Evolutionary conservation across 108 stramenopile genomes (phyloP).

Genomic region (Stephanodiscus minutulus): DNA sequence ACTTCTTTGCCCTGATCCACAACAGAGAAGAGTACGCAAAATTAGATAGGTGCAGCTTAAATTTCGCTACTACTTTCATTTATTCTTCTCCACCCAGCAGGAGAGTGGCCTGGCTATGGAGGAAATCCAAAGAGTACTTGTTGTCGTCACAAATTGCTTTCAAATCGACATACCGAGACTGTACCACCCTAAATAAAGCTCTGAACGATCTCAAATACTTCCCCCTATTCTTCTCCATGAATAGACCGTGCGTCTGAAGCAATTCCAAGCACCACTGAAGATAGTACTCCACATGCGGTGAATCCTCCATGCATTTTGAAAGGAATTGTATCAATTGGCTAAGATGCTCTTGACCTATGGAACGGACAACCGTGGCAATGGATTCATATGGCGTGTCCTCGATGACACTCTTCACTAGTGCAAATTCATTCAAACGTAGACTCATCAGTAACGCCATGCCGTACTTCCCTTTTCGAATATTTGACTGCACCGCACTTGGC

Average conservation of each 20-base stretch:
- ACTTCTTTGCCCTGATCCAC: too few relatives aligned
- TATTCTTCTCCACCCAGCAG: slow-evolving; percentile 12
- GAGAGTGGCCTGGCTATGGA: slow-evolving; percentile 67
- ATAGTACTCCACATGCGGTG: slow-evolving; percentile 91
- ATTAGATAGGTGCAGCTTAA: not conserved
- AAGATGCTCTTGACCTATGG: slow-evolving; percentile 70
- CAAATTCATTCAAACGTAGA: slow-evolving; percentile 84
- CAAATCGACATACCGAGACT: slow-evolving; percentile 73
- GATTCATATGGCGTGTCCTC: slow-evolving; percentile 81
- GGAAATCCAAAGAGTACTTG: slow-evolving; percentile 77
- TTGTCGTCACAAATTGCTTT: slow-evolving; percentile 81
- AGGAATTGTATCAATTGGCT: slow-evolving; percentile 79
- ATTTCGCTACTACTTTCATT: not conserved
- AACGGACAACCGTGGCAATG: slow-evolving; percentile 73
- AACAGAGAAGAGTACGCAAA: not conserved
- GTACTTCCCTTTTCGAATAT: slow-evolving; percentile 64
- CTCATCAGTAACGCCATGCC: slow-evolving; percentile 80
- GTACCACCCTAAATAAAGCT: slow-evolving; percentile 71
- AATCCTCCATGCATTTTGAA: slow-evolving; percentile 73
- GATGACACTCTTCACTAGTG: slow-evolving; percentile 72
- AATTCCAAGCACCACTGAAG: slow-evolving; percentile 82
- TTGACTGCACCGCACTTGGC: slow-evolving; percentile 75
- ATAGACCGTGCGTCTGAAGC: slow-evolving; percentile 74
- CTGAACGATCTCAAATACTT: slow-evolving; percentile 84
- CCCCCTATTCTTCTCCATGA: slow-evolving; percentile 80